Conservation (phyloP, 2,329 filamentous ascomycete genomes). For the Calonectria multiphialidica region DNA sequence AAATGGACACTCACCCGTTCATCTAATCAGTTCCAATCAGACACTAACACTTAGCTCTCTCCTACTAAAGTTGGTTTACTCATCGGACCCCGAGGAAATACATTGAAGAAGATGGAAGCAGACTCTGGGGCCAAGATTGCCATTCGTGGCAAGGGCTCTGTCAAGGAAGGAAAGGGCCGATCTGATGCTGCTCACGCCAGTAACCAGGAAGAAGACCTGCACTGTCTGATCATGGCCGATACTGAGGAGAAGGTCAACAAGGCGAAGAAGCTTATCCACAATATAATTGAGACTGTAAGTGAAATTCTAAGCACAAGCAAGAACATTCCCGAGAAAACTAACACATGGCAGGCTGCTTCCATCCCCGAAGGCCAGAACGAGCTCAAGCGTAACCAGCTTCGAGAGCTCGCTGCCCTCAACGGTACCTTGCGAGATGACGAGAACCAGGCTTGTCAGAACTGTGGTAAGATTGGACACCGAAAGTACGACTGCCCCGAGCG, state of each 20-base stretch:
- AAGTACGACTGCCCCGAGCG: conserved; percentile 99
- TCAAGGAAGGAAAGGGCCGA: conserved; percentile 99
- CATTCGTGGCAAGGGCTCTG: conserved; percentile 98
- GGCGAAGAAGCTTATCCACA: conserved; percentile 97
- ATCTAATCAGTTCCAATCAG: conserved; percentile 53
- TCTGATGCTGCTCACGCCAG: conserved; percentile 99
- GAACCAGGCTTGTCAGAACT: conserved; percentile 99
- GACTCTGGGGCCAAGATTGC: conserved; percentile 99
- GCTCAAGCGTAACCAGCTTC: conserved; percentile 97
- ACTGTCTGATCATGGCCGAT: conserved; percentile 99
- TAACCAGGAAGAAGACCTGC: conserved; percentile 99
- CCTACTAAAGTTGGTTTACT: conserved; percentile 97
- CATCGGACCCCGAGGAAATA: conserved; percentile 99
- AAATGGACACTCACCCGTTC: conserved; percentile 45
- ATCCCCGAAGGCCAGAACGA: conserved; percentile 99
- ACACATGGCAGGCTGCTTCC: conserved; percentile 81
- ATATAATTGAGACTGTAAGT: conserved; percentile 97
- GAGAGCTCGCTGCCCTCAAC: conserved; percentile 97
- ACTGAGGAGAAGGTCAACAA: conserved; percentile 99
- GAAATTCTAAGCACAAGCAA: background rate
- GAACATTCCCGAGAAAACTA: conserved; percentile 30
- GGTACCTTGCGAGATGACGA: conserved; percentile 99
- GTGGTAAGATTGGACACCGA: conserved; percentile 97
- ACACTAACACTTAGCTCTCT: conserved; percentile 94
- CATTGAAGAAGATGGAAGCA: conserved; percentile 98